Evolutionary conservation across 495 filamentous ascomycete species (phyloP), one percentile per base, ranked within the genome.

Genomic region (Xylaria scruposa): DNA sequence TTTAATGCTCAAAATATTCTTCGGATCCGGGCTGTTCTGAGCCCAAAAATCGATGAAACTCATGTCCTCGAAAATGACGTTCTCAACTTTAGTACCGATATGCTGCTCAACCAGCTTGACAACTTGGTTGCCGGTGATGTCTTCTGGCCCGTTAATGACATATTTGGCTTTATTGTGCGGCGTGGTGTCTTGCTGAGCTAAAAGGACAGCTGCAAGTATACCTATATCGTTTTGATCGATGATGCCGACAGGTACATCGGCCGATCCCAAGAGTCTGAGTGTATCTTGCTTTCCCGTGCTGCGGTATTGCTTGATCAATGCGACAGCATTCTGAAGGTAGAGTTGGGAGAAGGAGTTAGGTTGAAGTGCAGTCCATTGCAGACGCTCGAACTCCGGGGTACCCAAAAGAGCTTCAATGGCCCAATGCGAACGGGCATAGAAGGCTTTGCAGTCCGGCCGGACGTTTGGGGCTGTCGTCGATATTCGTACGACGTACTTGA

Each of bases 341-440:
- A 80, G 24, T 9, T 24, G 44, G 38, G 77, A 47, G 68, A 86
- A 86, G 62, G 79, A 8, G 58, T 85, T 85, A 0, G 84, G 79
- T 70, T 84, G 84, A 21, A 86, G 81, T 0, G 84, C 85, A 0
- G 84, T 84, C 84, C 83, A 86, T 61, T 84, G 78, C 60, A 86
- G 40, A 38, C 36, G 49, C n/a, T 31, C 61, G 72, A 85, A 84
- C 58, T 84, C 80, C 0, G 81, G 79, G 21, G 83, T 77, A 58
- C 61, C 53, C 4, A 86, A 77, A 1, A 86, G 72, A 36, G 77
- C 36, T 73, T 85, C 84, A 59, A 86, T 81, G 0, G 84, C 84
- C 83, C 84, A 86, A 63, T 86, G 84, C 0, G 72, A 21, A 42
- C 84, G 83, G 24, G 83, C 36, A 65, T 86, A 86, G 72, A 84